A percentile compares a stretch with the other conserved stretches of the same genome.
Evolutionary conservation across 2,329 filamentous ascomycete species (phyloP).

Genomic region (Colletotrichum lini): DNA sequence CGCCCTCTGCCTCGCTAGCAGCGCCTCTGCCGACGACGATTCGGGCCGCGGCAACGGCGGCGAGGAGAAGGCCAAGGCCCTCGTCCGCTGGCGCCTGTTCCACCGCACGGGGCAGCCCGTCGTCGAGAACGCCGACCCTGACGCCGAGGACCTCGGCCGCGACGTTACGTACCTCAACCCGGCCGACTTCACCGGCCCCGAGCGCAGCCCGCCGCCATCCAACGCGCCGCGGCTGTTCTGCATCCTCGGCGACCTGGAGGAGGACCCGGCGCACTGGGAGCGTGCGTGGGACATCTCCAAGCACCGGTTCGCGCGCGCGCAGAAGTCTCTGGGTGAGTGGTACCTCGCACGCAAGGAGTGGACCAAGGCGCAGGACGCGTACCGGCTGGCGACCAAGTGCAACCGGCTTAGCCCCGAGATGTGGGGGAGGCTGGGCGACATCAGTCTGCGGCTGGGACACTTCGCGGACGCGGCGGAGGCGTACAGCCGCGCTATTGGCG

Average conservation of each 20-base stretch:
- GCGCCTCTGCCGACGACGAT: conserved; percentile 68
- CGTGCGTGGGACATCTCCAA: conserved; percentile 91
- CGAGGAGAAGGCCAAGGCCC: conserved; percentile 84
- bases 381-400: conserved; percentile 80
- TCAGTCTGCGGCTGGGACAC: conserved; percentile 81
- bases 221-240: conserved; percentile 93
- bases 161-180: conserved; percentile 71
- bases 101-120: conserved; percentile 65
- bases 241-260: conserved; percentile 91
- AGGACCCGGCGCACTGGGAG: conserved; percentile 81
- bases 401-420: conserved; percentile 86
- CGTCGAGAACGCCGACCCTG: conserved; percentile 52
- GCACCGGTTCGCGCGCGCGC: conserved; percentile 85
- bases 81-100: conserved; percentile 86
- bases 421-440: conserved; percentile 94
- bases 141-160: conserved; percentile 58
- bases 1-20: conserved; percentile 85
- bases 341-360: conserved; percentile 79
- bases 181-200: conserved; percentile 71
- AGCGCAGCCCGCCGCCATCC: conserved; percentile 78
- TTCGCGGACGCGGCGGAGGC: conserved; percentile 87
- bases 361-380: conserved; percentile 80
- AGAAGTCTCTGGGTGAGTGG: conserved; percentile 86
- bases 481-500: conserved; percentile 85
- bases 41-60: conserved; percentile 68